A percentile compares a stretch with the other conserved stretches of the same genome.
Conservation (phyloP, 495 filamentous ascomycete species). For the Cudoniella acicularis region DNA sequence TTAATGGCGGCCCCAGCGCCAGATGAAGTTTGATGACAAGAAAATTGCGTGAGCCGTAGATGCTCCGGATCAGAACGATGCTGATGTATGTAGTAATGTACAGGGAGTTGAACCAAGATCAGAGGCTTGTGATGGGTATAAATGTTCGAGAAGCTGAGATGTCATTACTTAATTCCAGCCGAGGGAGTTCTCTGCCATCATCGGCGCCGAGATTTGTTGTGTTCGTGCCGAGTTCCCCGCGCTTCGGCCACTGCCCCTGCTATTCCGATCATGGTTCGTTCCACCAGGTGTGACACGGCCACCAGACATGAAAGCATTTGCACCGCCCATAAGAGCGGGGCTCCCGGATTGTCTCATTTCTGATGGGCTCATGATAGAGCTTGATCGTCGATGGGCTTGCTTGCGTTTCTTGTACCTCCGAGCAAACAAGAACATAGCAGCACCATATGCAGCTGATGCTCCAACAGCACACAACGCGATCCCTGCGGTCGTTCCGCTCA, state of each 20-base stretch:
- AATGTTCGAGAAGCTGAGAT: slow-evolving; percentile 3
- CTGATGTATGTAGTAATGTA: slow-evolving; percentile 14
- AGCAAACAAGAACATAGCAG: slow-evolving; percentile 97
- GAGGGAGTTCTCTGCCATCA: slow-evolving; percentile 95
- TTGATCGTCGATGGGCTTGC: slow-evolving; percentile 72
- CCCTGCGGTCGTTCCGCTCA: slow-evolving; percentile 75
- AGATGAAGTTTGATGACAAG: slow-evolving; percentile 22
- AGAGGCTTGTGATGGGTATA: slow-evolving; percentile 17
- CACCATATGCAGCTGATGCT: slow-evolving; percentile 88
- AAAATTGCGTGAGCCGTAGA: slow-evolving; percentile 14
- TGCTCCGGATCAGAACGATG: slow-evolving; percentile 5
- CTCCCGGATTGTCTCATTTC: slow-evolving; percentile 54
- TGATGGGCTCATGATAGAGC: slow-evolving; percentile 52
- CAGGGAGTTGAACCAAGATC: slow-evolving; percentile 8
- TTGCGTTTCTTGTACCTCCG: slow-evolving; percentile 88
- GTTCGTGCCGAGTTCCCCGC: slow-evolving; percentile 70
- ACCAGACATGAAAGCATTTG: slow-evolving; percentile 45
- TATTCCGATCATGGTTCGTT: slow-evolving; percentile 48
- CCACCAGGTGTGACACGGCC: slow-evolving; percentile 46
- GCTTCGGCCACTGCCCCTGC: slow-evolving; percentile 66
- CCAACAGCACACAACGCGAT: slow-evolving; percentile 75
- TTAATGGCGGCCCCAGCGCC: slow-evolving; percentile 23
- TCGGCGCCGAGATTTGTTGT: slow-evolving; percentile 70
- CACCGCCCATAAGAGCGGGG: slow-evolving; percentile 52
- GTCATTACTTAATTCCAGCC: slow-evolving; percentile 82